phyloP scores from a whole-genome alignment of 169 alveolate genomes.

The Eimeria sp. region DNA sequence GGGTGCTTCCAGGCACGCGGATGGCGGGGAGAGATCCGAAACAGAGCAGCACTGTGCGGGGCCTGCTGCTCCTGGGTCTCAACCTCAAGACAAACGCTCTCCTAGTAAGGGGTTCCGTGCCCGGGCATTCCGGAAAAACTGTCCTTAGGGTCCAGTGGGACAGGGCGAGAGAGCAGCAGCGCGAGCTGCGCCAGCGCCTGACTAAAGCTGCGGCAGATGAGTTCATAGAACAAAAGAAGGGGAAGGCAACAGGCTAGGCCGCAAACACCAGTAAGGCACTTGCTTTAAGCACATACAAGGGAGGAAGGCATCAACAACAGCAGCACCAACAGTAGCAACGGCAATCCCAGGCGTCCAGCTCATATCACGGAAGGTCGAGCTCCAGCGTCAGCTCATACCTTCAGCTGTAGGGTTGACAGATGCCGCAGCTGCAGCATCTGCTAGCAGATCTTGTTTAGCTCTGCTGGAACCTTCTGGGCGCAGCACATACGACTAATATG shows the following conservation, averaged over 20 bases:
- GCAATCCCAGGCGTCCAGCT: too few relatives aligned
- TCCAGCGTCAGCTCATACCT: too few relatives aligned
- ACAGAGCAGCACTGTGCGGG: constrained; percentile 90
- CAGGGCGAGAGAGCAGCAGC: constrained; percentile 35
- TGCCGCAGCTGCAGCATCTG: not conserved
- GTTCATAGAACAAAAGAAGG: constrained; percentile 18
- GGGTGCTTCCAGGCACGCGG: constrained; percentile 96
- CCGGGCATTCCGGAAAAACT: constrained; percentile 95
- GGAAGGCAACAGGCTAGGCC: not conserved
- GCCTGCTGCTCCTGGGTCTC: constrained; percentile 92
- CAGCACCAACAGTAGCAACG: not conserved
- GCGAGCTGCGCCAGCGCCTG: not conserved
- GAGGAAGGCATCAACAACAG: not conserved
- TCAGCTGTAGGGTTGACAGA: not conserved
- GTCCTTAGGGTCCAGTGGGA: constrained; percentile 73
- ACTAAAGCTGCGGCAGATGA: not conserved
- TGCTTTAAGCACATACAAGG: not conserved
- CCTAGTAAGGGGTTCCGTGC: constrained; percentile 95
- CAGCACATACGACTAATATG: not conserved
- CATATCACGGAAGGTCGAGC: too few relatives aligned
- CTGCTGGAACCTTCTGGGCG: not conserved
- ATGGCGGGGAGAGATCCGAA: constrained; percentile 98
- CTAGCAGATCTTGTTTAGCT: not conserved
- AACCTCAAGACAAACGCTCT: constrained; percentile 94
- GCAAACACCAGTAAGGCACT: not conserved